A percentile compares a stretch with the other conserved stretches of the same genome.
phyloP scores from a whole-genome alignment of 2,329 filamentous ascomycete species.

The Colletotrichum sp. region DNA sequence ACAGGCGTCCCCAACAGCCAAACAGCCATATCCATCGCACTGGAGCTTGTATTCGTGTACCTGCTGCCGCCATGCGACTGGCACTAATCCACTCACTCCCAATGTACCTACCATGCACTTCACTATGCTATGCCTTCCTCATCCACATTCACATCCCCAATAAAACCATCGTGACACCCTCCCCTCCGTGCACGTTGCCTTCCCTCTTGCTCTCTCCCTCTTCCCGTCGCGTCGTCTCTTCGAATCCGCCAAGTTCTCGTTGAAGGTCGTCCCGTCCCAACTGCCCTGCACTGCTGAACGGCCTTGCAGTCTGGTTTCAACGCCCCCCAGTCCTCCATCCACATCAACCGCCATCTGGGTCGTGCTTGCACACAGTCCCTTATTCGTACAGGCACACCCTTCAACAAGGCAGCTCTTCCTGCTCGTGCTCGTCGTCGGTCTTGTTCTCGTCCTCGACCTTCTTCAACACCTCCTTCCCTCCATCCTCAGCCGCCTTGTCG shows the following conservation, averaged over 20 bases:
- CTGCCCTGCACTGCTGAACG: constrained; percentile 2
- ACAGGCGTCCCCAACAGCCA: neutral
- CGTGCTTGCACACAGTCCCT: neutral
- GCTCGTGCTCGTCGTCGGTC: neutral
- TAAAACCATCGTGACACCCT: constrained; percentile 21
- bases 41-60: neutral
- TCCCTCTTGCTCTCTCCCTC: neutral
- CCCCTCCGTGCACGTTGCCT: neutral
- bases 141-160: neutral
- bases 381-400: neutral
- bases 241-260: constrained; percentile 3
- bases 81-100: neutral
- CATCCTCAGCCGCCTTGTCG: neutral
- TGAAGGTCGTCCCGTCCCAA: constrained; percentile 10
- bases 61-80: neutral
- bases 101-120: neutral
- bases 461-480: neutral
- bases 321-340: neutral
- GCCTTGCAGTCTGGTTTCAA: constrained; percentile 7
- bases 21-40: neutral
- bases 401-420: neutral
- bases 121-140: neutral
- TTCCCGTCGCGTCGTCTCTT: constrained; percentile 2
- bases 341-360: neutral
- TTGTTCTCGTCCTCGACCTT: neutral